A percentile compares a stretch with the other conserved stretches of the same genome.
Evolutionary conservation across 2,329 filamentous ascomycete genomes (phyloP).

Genomic region (Emmonsiellopsis sp.): DNA sequence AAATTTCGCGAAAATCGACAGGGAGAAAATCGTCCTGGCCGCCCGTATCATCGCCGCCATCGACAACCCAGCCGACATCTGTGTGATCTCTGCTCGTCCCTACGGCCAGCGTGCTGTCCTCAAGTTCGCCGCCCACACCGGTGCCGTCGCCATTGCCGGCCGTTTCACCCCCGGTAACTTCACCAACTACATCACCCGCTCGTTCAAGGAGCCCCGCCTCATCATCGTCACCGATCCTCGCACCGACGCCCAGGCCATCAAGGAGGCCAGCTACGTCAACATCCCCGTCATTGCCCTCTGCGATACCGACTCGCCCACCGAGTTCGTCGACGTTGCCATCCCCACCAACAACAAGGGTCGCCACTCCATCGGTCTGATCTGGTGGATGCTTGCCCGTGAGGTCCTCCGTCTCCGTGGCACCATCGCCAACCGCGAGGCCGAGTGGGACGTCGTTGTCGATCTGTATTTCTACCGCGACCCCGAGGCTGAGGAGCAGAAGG

Average conservation of each 20-base stretch:
- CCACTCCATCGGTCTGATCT: conserved; percentile 95
- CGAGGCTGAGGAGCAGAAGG: conserved; percentile 98
- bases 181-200: conserved; percentile 99
- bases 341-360: conserved; percentile 99
- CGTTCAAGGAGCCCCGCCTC: conserved; percentile 99
- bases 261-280: conserved; percentile 99
- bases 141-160: conserved; percentile 94
- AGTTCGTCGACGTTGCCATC: conserved; percentile 99
- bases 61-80: conserved; percentile 99
- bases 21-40: conserved; percentile 99
- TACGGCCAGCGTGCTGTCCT: conserved; percentile 99
- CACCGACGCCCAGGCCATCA: conserved; percentile 99
- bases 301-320: conserved; percentile 98
- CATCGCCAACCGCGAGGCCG: conserved; percentile 86
- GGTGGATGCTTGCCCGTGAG: conserved; percentile 99
- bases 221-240: conserved; percentile 99
- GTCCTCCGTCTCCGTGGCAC: conserved; percentile 97
- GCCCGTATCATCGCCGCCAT: conserved; percentile 98
- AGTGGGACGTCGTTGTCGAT: conserved; percentile 99
- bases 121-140: conserved; percentile 98
- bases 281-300: conserved; percentile 98
- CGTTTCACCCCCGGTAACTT: conserved; percentile 99
- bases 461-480: conserved; percentile 99
- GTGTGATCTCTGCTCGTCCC: conserved; percentile 98
- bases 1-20: conserved; percentile 30